These are phyloP conservation scores for Stygiomarasmius scandens DNA, from an alignment of 1,284 basidiomycete genomes.

Conservation along the genomic window DNA sequence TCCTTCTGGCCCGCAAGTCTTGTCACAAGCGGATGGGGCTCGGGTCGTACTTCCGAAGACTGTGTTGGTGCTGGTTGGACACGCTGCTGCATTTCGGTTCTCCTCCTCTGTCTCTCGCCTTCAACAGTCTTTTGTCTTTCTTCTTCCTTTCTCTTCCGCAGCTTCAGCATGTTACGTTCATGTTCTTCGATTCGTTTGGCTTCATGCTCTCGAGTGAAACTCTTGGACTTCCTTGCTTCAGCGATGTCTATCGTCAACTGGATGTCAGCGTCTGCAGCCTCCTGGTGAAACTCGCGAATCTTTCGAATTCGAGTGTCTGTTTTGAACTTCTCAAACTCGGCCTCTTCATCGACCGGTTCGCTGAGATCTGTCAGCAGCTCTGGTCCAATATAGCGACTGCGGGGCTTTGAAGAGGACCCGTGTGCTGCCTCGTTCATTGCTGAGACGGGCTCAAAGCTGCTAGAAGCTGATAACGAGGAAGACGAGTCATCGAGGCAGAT, in stretches of 20 bases:
- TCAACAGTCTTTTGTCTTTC: slow-evolving; percentile 50
- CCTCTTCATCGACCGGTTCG: slow-evolving; percentile 43
- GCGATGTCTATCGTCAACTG: slow-evolving; percentile 47
- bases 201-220: slow-evolving; percentile 31
- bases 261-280: slow-evolving; percentile 51
- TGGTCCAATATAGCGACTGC: background rate
- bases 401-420: background rate
- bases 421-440: too few species aligned
- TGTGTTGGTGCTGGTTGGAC: background rate
- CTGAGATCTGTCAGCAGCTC: slow-evolving; percentile 31
- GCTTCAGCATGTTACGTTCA: slow-evolving; percentile 45
- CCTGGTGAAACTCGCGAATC: slow-evolving; percentile 57
- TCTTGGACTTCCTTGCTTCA: slow-evolving; percentile 20
- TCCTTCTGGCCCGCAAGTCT: background rate
- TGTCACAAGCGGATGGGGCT: slow-evolving; percentile 1
- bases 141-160: slow-evolving; percentile 51
- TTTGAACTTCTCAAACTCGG: slow-evolving; percentile 53
- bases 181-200: slow-evolving; percentile 44
- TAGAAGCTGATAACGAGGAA: background rate
- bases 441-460: background rate
- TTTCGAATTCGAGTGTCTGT: slow-evolving; percentile 50
- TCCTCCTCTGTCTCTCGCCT: slow-evolving; percentile 44
- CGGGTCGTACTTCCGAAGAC: background rate
- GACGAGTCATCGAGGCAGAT: background rate
- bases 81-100: slow-evolving; percentile 18